Evolutionary conservation across 805 yeast species (phyloP), one percentile per base, ranked within the genome.

Genomic region (Candida endomychidarum): DNA sequence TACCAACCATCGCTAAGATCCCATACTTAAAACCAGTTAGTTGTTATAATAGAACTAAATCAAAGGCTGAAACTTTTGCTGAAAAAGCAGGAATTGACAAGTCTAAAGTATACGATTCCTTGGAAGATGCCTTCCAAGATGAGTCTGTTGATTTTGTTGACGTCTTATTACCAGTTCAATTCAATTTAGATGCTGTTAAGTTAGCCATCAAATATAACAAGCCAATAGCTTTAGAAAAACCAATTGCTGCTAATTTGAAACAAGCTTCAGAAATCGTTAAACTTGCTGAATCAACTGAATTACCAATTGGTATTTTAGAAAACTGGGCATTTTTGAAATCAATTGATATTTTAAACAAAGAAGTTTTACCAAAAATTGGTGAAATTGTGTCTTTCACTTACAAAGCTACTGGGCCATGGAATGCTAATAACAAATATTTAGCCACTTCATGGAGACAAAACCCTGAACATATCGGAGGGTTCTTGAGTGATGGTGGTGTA

Each of bases 401-500:
- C 61, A 75, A 74, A 42, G 71, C 89, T 9, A 83, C 91, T 2
- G 93, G 93, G 19, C 77, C 87, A 8, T 86, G 81, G 70, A 74
- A 77, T 49, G 68, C 67, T 21, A 53, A 65, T 41, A 80, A 75
- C 64, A 78, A 82, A 56, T 86, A 84, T 55, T 57, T 80, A 44
- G 60, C 67, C 16, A 90, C 97, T 2, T 40, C 81, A 11, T 91
- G 98, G 98, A 83, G 97, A 74, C 78, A 76, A 58, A 72, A 81
- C 34, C 97, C 98, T 22, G 82, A 87, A 61, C 97, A 91, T 58
- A 77, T 89, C 50, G 98, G 98, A 40, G 97, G 97, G 0, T 90
- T 72, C 63, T 70, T 91, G 53, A 82, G 91, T 43, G 98, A 91
- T 56, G 97, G 96, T 55, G 98, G 97, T 58, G 98, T 91, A 17